Evolutionary conservation across 495 filamentous ascomycete genomes (phyloP).

Genomic region (Tetracladium setigerum): DNA sequence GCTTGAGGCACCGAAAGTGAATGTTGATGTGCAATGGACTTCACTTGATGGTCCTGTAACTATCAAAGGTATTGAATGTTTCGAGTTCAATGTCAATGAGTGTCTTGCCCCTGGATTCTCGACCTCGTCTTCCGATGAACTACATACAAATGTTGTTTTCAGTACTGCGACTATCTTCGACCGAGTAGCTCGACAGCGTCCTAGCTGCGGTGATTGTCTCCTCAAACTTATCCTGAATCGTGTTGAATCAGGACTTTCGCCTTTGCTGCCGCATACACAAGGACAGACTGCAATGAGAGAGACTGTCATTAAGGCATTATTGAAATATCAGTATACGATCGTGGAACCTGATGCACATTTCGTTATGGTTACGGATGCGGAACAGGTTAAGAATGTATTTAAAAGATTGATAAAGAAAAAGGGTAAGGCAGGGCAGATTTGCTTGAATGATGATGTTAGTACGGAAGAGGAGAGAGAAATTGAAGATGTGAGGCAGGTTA

Average conservation of each 20-base stretch:
- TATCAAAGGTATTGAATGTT: slow-evolving; percentile 31
- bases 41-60: slow-evolving; percentile 32
- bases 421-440: slow-evolving; percentile 30
- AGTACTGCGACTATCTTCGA: slow-evolving; percentile 30
- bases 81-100: slow-evolving; percentile 30
- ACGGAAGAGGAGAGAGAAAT: slow-evolving; percentile 15
- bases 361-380: slow-evolving; percentile 37
- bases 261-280: slow-evolving; percentile 23
- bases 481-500: slow-evolving; percentile 1
- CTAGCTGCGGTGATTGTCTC: slow-evolving; percentile 33
- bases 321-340: slow-evolving; percentile 33
- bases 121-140: slow-evolving; percentile 24
- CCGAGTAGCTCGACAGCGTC: slow-evolving; percentile 27
- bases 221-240: slow-evolving; percentile 31
- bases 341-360: slow-evolving; percentile 33
- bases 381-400: slow-evolving; percentile 33
- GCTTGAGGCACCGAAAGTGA: slow-evolving; percentile 30
- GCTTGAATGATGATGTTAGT: slow-evolving; percentile 36
- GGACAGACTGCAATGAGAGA: slow-evolving; percentile 23
- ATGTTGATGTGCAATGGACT: slow-evolving; percentile 35
- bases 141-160: slow-evolving; percentile 28
- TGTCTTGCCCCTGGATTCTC: slow-evolving; percentile 34
- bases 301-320: slow-evolving; percentile 30
- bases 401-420: slow-evolving; percentile 26
- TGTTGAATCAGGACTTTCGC: slow-evolving; percentile 24